phyloP scores from a whole-genome alignment of 1,284 basidiomycete species.

The Leccinum angustisporum region DNA sequence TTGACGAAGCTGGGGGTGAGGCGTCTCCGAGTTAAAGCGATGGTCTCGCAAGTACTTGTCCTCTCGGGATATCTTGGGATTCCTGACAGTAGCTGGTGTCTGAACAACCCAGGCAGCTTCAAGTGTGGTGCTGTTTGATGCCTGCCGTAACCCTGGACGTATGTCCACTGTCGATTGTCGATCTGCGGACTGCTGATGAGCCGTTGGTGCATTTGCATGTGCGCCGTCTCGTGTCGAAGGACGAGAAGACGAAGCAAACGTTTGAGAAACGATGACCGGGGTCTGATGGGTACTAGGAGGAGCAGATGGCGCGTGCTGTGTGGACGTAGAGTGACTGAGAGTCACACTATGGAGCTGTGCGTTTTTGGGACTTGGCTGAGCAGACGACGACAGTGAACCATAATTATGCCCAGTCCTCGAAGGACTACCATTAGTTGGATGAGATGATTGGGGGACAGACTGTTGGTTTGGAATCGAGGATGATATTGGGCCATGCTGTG shows the following conservation, averaged over 20 bases:
- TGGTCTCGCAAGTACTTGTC: slow-evolving; percentile 32
- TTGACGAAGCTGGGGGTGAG: slow-evolving; percentile 34
- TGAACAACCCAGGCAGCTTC: slow-evolving; percentile 37
- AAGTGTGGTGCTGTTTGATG: slow-evolving; percentile 24
- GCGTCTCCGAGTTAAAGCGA: slow-evolving; percentile 21
- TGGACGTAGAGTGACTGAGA: slow-evolving; percentile 7
- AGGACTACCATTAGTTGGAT: slow-evolving; percentile 15
- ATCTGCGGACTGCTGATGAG: slow-evolving; percentile 15
- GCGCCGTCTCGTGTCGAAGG: slow-evolving; percentile 27
- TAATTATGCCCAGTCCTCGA: slow-evolving; percentile 15
- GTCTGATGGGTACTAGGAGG: slow-evolving; percentile 22
- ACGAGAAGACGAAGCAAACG: slow-evolving; percentile 25
- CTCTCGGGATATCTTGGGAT: slow-evolving; percentile 22
- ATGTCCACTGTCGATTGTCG: slow-evolving; percentile 13
- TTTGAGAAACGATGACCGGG: slow-evolving; percentile 21
- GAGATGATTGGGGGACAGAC: slow-evolving; percentile 24
- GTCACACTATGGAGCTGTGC: slow-evolving; percentile 22
- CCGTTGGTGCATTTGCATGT: slow-evolving; percentile 7
- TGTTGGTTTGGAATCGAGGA: slow-evolving; percentile 18
- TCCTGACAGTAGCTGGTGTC: slow-evolving; percentile 24
- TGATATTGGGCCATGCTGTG: slow-evolving; percentile 15
- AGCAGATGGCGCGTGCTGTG: slow-evolving; percentile 23
- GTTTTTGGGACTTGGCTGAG: slow-evolving; percentile 29
- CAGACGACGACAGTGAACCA: slow-evolving; percentile 15
- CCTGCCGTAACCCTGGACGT: slow-evolving; percentile 15